phyloP scores from a whole-genome alignment of 2,329 filamentous ascomycete genomes.

The Tothia fuscella region DNA sequence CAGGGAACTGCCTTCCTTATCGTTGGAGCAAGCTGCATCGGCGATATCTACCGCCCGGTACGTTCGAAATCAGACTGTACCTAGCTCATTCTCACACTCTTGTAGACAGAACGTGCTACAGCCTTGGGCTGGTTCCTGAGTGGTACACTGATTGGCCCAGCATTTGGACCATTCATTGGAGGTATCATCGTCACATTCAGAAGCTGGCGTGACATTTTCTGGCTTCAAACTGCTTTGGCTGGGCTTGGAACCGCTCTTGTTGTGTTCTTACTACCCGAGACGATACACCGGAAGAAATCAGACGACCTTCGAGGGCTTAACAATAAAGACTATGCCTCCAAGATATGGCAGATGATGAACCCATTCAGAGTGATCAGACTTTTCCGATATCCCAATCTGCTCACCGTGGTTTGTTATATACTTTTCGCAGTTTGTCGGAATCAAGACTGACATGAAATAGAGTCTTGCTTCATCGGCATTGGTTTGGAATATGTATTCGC shows the following conservation, averaged over 20 bases:
- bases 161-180: constrained; percentile 57
- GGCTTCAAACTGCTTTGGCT: constrained; percentile 59
- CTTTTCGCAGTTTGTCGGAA: neutral
- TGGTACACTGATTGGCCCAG: constrained; percentile 60
- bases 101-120: constrained; percentile 54
- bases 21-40: constrained; percentile 58
- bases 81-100: constrained; percentile 12
- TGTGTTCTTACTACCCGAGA: constrained; percentile 59
- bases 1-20: constrained; percentile 65
- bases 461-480: constrained; percentile 49
- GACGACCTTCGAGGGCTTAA: constrained; percentile 48
- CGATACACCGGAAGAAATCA: constrained; percentile 52
- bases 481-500: constrained; percentile 65
- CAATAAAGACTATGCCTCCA: constrained; percentile 35
- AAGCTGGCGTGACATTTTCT: constrained; percentile 65
- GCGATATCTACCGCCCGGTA: constrained; percentile 38
- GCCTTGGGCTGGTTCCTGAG: constrained; percentile 63
- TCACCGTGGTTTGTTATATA: constrained; percentile 36
- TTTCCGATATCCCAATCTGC: constrained; percentile 57
- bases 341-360: constrained; percentile 52
- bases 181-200: constrained; percentile 66
- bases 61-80: neutral
- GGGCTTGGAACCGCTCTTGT: constrained; percentile 47
- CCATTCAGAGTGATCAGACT: constrained; percentile 52
- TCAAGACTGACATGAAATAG: constrained; percentile 3